Conservation (phyloP, 73 alveolate genomes). For the Uronychia binucleata region DNA sequence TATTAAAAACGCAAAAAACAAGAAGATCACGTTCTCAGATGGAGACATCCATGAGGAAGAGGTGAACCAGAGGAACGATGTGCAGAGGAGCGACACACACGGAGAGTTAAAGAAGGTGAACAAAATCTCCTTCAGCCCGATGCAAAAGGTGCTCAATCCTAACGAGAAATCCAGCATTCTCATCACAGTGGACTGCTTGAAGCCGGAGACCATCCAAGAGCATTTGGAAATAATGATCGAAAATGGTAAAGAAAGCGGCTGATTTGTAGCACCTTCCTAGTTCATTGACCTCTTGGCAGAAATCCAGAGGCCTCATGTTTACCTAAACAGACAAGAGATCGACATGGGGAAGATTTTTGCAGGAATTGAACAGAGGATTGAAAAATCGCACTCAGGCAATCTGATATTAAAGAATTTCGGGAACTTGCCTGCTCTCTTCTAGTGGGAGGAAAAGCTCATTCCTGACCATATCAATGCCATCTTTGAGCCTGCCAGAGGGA, state of each 20-base stretch:
- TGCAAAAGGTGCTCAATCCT: constrained; percentile 10
- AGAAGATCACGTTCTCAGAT: background rate
- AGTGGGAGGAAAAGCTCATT: constrained; percentile 67
- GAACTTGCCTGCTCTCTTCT: constrained; percentile 74
- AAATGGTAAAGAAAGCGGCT: background rate
- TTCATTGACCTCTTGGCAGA: constrained; percentile 68
- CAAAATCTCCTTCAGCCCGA: constrained; percentile 22
- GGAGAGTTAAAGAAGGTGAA: constrained; percentile 8
- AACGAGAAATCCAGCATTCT: constrained; percentile 5
- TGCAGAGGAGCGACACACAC: background rate
- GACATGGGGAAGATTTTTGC: constrained; percentile 69
- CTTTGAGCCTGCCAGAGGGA: constrained; percentile 80
- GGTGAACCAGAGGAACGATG: background rate
- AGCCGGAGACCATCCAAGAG: constrained; percentile 57
- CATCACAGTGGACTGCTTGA: constrained; percentile 4
- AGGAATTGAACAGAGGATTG: constrained; percentile 68
- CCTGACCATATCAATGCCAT: constrained; percentile 65
- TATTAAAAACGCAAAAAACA: constrained; percentile 17
- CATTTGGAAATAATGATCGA: constrained; percentile 41
- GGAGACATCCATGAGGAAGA: background rate
- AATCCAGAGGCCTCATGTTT: constrained; percentile 68
- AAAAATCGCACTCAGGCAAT: constrained; percentile 37
- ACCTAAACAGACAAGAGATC: constrained; percentile 52
- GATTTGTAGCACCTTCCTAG: constrained; percentile 26
- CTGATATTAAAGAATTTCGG: constrained; percentile 68